A percentile compares a stretch with the other conserved stretches of the same genome.
Evolutionary conservation across 1,284 basidiomycete genomes (phyloP).

Genomic region (Coriolopsis trogii): DNA sequence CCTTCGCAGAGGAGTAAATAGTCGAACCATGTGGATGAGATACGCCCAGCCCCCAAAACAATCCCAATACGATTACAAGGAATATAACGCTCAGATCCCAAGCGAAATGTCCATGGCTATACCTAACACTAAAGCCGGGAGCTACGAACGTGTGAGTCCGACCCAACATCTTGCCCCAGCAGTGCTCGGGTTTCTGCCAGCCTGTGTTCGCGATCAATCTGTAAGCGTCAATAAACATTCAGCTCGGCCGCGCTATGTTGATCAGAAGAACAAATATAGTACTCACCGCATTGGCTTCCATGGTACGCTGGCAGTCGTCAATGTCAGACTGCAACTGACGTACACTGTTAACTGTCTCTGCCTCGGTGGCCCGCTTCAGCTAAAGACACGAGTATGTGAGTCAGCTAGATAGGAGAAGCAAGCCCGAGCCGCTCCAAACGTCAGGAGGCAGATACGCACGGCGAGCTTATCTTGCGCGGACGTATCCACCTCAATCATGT

Average conservation of each 20-base stretch:
- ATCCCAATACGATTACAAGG: too few species aligned
- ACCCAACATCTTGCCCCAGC: not conserved
- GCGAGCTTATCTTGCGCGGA: conserved; percentile 5
- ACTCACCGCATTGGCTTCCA: conserved; percentile 20
- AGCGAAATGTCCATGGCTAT: too few species aligned
- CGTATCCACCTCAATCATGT: conserved; percentile 12
- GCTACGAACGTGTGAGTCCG: not conserved
- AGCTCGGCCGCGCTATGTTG: not conserved
- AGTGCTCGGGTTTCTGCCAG: conserved; percentile 12
- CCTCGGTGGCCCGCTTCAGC: conserved; percentile 12
- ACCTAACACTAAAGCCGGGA: not conserved
- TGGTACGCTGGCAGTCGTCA: conserved; percentile 11
- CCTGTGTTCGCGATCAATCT: conserved; percentile 19
- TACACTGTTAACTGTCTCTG: conserved; percentile 3
- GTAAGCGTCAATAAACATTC: not conserved
- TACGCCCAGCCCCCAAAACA: too few species aligned
- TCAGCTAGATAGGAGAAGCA: too few species aligned
- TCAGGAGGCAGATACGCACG: too few species aligned
- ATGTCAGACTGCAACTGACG: conserved; percentile 13
- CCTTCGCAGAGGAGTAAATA: too few species aligned
- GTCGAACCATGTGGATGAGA: too few species aligned
- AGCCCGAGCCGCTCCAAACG: too few species aligned
- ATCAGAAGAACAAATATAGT: not conserved
- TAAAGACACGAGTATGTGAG: too few species aligned
- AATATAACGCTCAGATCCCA: too few species aligned